Evolutionary conservation across 1,284 basidiomycete genomes (phyloP).

Genomic region (Clitocybe nebularis): DNA sequence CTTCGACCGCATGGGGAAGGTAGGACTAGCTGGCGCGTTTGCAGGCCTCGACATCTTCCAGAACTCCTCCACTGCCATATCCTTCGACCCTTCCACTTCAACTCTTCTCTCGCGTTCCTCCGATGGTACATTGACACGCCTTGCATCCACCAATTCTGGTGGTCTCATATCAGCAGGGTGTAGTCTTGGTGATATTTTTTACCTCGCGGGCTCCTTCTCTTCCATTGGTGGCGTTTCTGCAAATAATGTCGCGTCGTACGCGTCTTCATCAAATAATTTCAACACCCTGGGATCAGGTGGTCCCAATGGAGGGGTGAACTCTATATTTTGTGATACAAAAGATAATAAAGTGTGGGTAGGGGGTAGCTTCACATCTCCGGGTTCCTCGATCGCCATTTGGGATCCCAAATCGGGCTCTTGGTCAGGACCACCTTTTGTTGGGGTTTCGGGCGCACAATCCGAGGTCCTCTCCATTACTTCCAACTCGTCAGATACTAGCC

Average conservation of each 20-base stretch:
- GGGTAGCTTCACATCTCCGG: slow-evolving; percentile 74
- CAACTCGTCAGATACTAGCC: slow-evolving; percentile 66
- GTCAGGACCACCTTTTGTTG: slow-evolving; percentile 78
- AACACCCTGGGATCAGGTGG: slow-evolving; percentile 55
- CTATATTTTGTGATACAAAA: slow-evolving; percentile 80
- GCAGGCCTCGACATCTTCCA: slow-evolving; percentile 78
- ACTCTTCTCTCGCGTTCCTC: slow-evolving; percentile 65
- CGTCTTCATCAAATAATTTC: slow-evolving; percentile 54
- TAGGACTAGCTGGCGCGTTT: slow-evolving; percentile 84
- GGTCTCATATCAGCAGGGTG: slow-evolving; percentile 68
- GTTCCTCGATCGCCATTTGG: slow-evolving; percentile 79
- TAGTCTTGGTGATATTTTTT: slow-evolving; percentile 58
- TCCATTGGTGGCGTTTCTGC: slow-evolving; percentile 56
- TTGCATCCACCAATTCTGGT: slow-evolving; percentile 69
- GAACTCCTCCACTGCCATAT: slow-evolving; percentile 40
- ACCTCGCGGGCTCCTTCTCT: slow-evolving; percentile 75
- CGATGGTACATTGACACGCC: slow-evolving; percentile 57
- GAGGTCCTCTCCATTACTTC: slow-evolving; percentile 76
- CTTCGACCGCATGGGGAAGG: slow-evolving; percentile 87
- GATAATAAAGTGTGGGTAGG: slow-evolving; percentile 81
- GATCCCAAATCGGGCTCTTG: slow-evolving; percentile 62
- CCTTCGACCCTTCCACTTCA: slow-evolving; percentile 66
- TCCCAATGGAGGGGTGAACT: slow-evolving; percentile 69
- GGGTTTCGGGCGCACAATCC: slow-evolving; percentile 68
- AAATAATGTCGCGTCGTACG: slow-evolving; percentile 73